Conservation (phyloP, 2,329 filamentous ascomycete genomes). For the Aspergillus pseudoglaucus region DNA sequence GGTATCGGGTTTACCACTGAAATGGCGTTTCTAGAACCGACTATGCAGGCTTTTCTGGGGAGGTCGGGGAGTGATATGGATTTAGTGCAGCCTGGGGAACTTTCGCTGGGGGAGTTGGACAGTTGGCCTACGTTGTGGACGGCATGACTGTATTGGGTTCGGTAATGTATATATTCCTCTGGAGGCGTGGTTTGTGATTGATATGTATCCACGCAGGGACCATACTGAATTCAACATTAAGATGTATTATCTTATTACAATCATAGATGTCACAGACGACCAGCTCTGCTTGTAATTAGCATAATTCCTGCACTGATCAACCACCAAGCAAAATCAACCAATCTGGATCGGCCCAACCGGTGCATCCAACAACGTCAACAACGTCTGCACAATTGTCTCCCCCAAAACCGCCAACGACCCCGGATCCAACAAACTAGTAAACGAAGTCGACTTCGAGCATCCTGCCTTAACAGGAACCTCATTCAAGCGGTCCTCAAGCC, state of each 20-base stretch:
- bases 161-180: too few relatives aligned
- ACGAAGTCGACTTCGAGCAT: slow-evolving; percentile 9
- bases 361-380: slow-evolving; percentile 5
- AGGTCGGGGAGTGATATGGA: neutral
- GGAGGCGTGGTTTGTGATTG: too few relatives aligned
- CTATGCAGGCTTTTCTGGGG: slow-evolving; percentile 18
- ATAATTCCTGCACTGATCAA: too few relatives aligned
- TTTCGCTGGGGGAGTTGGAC: neutral
- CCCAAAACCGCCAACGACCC: slow-evolving; percentile 5
- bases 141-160: neutral
- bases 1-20: slow-evolving; percentile 13
- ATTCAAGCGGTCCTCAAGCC: slow-evolving; percentile 19
- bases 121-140: neutral
- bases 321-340: slow-evolving; percentile 1
- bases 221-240: too few relatives aligned
- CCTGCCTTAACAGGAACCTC: slow-evolving; percentile 5
- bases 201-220: too few relatives aligned
- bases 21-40: slow-evolving; percentile 19
- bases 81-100: neutral
- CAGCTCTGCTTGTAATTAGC: too few relatives aligned
- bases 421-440: slow-evolving; percentile 11
- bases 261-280: too few relatives aligned
- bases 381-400: slow-evolving; percentile 4
- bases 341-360: slow-evolving; percentile 7
- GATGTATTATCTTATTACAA: too few relatives aligned